Base-by-base conservation (phyloP, 257 asterid species). In the Craterostigma plantagineum region DNA sequence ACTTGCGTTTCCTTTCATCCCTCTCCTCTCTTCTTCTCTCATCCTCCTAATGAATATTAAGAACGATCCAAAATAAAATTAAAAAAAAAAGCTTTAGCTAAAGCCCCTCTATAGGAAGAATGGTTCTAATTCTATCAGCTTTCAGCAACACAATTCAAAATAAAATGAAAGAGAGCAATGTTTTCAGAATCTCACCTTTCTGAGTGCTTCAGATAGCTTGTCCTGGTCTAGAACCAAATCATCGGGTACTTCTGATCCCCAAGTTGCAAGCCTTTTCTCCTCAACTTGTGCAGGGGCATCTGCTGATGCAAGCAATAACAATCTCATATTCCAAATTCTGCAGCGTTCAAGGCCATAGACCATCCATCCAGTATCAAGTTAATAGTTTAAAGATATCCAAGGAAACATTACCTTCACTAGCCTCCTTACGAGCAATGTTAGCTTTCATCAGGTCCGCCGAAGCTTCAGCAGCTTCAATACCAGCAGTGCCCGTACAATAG, bases 401-500 rank as follows among this genome's bases (percentile, higher is more conserved):
- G 17, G 16, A 14, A 41, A 11, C 45, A 51, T 50, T 46, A 87
- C 95, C 98, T 70, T 78, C 79, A 51, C 72, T 43, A 10, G 86
- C 83, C 67, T 79, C 93, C 55, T 79, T 87, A 12, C 91, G 80
- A 50, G 98, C 92, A 59, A 87, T 76, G 46, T 87, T 82, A 38
- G 83, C 86, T 64, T 74, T 83, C 98, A 87, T 79, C 33, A 87
- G 86, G 66, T 87, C 91, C 37, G 69, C 68, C 6, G 91, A 50
- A 60, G 94, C 95, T 47, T 76, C 95, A 54, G 95, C 93, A 23
- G 98, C 95, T 68, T 87, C 95, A 51, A 79, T 82, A 53, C 98
- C 98, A 62, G 98, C 92, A 43, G 83, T 62, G 16, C 95, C 91
- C 10, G 92, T 82, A 45, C 98, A 87, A 13, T 79, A 87, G 60